Conservation (phyloP, 2,329 filamentous ascomycete genomes). For the Nemania sp. region DNA sequence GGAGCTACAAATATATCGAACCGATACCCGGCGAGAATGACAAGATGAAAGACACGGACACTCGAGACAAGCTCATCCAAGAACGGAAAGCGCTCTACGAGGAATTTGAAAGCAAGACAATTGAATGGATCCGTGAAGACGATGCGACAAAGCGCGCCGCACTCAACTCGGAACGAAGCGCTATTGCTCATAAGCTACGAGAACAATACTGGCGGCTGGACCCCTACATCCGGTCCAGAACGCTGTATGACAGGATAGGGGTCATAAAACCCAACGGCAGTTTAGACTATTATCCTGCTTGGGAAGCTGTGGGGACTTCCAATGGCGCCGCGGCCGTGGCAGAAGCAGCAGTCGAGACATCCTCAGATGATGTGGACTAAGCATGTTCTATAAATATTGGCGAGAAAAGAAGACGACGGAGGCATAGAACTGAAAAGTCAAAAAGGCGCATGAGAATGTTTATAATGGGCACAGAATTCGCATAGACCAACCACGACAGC, state of each 20-base stretch:
- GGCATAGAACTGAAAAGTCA: background rate
- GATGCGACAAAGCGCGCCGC: constrained; percentile 52
- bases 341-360: constrained; percentile 42
- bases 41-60: constrained; percentile 67
- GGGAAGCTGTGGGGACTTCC: constrained; percentile 25
- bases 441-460: constrained; percentile 1
- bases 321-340: constrained; percentile 34
- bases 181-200: constrained; percentile 65
- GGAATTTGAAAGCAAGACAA: constrained; percentile 74
- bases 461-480: constrained; percentile 2
- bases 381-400: background rate
- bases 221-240: constrained; percentile 80
- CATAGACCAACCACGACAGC: constrained; percentile 10
- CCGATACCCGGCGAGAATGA: constrained; percentile 77
- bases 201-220: constrained; percentile 89
- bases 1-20: constrained; percentile 82
- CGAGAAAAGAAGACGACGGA: background rate
- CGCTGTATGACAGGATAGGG: constrained; percentile 82
- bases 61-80: constrained; percentile 65
- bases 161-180: constrained; percentile 61
- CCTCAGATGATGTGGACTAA: constrained; percentile 53
- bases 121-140: constrained; percentile 70
- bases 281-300: constrained; percentile 68
- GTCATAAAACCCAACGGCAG: constrained; percentile 70
- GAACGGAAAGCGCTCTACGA: constrained; percentile 69